Conservation (phyloP, 805 yeast species). For the Nakazawaea populi region DNA sequence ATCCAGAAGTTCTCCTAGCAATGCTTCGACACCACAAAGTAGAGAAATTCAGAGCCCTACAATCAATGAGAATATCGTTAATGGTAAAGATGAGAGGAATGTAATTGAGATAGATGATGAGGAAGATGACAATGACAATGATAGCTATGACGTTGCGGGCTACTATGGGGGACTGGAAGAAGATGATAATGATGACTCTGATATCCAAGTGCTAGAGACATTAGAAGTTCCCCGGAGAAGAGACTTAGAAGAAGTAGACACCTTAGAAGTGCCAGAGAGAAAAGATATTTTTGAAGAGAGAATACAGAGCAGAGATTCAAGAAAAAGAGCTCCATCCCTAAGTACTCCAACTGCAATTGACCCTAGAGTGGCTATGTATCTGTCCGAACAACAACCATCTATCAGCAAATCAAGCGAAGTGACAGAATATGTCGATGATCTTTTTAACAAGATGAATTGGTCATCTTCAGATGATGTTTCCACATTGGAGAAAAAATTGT, state of each 20-base stretch:
- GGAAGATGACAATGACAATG: slow-evolving; percentile 14
- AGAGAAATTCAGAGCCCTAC: too few relatives aligned
- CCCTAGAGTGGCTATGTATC: slow-evolving; percentile 2
- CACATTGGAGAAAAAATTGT: slow-evolving; percentile 50
- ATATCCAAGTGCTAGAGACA: not conserved
- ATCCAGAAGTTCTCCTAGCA: not conserved
- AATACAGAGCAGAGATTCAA: not conserved
- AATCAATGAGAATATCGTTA: too few relatives aligned
- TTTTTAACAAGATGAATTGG: slow-evolving; percentile 79
- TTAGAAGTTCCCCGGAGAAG: not conserved
- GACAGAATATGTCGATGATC: slow-evolving; percentile 44
- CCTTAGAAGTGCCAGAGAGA: slow-evolving; percentile 1
- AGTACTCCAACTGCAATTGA: not conserved
- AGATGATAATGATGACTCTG: slow-evolving; percentile 10
- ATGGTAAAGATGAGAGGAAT: slow-evolving; percentile 8
- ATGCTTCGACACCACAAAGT: not conserved
- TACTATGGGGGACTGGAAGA: slow-evolving; percentile 17
- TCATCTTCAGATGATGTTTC: slow-evolving; percentile 58
- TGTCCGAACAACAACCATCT: not conserved
- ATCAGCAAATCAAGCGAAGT: not conserved
- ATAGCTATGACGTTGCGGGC: slow-evolving; percentile 20
- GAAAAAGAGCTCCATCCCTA: not conserved
- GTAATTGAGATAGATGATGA: not conserved
- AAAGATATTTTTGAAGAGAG: not conserved
- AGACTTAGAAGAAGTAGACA: not conserved